These are phyloP conservation scores for Tetrahymena elliotti DNA, from an alignment of 73 alveolate genomes.

Conservation along the genomic window DNA sequence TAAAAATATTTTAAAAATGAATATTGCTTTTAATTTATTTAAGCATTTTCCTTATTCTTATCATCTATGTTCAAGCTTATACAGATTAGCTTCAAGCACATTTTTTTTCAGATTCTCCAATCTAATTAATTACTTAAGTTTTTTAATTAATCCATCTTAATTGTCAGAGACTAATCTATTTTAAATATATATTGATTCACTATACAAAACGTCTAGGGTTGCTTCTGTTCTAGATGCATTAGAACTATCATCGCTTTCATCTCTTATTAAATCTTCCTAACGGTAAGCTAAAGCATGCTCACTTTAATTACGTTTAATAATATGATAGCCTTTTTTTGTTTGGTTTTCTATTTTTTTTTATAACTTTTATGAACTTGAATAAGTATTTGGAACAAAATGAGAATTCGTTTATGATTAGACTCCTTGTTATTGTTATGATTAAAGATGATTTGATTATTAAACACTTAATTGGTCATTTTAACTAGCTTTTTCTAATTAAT, in stretches of 20 bases:
- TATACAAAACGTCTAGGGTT: neutral
- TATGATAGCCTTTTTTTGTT: neutral
- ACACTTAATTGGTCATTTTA: neutral
- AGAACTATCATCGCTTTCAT: neutral
- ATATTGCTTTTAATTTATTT: too few relatives aligned
- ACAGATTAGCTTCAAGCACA: neutral
- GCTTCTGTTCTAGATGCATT: neutral
- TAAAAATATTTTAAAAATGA: too few relatives aligned
- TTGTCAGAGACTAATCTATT: neutral
- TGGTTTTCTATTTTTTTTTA: neutral
- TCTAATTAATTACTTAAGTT: neutral
- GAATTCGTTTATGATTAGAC: neutral
- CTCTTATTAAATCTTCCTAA: neutral
- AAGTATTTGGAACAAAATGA: neutral
- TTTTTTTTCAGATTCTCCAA: neutral
- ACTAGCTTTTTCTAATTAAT: neutral
- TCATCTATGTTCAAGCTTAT: neutral
- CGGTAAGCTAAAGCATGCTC: neutral
- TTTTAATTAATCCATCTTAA: neutral
- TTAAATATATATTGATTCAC: neutral
- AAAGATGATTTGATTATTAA: neutral
- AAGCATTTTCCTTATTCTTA: too few relatives aligned
- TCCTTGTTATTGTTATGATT: neutral
- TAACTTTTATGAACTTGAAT: neutral
- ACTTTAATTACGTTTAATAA: neutral